A percentile compares a stretch with the other conserved stretches of the same genome.
Conservation (phyloP, 352 stramenopile genomes). For the Phytophthora capsici region DNA sequence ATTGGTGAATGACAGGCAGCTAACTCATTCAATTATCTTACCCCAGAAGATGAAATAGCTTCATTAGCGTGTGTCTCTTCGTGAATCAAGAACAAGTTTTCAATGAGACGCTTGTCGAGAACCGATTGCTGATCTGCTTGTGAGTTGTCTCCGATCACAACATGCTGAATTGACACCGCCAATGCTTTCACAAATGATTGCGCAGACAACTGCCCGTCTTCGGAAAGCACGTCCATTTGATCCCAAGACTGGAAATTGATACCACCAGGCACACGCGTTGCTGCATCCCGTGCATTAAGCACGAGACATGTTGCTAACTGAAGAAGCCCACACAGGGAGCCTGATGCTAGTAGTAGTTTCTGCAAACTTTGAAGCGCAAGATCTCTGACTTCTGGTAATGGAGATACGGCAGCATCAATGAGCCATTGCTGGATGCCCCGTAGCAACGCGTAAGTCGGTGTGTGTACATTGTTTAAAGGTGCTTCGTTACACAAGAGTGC, state of each 20-base stretch:
- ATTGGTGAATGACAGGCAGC: neutral
- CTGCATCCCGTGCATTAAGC: slow-evolving; percentile 44
- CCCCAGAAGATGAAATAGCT: slow-evolving; percentile 11
- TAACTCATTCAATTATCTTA: neutral
- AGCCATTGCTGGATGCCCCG: slow-evolving; percentile 77
- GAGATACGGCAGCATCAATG: slow-evolving; percentile 59
- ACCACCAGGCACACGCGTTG: slow-evolving; percentile 2
- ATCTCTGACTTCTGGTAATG: slow-evolving; percentile 55
- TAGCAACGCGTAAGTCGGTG: slow-evolving; percentile 55
- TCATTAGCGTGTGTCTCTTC: slow-evolving; percentile 34
- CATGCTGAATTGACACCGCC: slow-evolving; percentile 49
- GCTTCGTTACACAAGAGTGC: slow-evolving; percentile 65
- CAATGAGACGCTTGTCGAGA: slow-evolving; percentile 59
- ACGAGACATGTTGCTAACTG: slow-evolving; percentile 71
- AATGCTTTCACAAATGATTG: slow-evolving; percentile 59
- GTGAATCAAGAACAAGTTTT: slow-evolving; percentile 53
- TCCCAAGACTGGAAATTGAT: slow-evolving; percentile 62
- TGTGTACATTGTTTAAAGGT: slow-evolving; percentile 50
- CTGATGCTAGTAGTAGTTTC: slow-evolving; percentile 70
- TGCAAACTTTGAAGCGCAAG: slow-evolving; percentile 67
- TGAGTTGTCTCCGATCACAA: slow-evolving; percentile 54
- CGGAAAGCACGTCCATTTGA: slow-evolving; percentile 61
- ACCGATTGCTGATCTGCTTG: slow-evolving; percentile 43
- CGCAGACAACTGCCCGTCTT: slow-evolving; percentile 40
- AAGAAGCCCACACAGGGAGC: slow-evolving; percentile 81